phyloP scores from a whole-genome alignment of 768 basidiomycete species.

The Boletus sp. region DNA sequence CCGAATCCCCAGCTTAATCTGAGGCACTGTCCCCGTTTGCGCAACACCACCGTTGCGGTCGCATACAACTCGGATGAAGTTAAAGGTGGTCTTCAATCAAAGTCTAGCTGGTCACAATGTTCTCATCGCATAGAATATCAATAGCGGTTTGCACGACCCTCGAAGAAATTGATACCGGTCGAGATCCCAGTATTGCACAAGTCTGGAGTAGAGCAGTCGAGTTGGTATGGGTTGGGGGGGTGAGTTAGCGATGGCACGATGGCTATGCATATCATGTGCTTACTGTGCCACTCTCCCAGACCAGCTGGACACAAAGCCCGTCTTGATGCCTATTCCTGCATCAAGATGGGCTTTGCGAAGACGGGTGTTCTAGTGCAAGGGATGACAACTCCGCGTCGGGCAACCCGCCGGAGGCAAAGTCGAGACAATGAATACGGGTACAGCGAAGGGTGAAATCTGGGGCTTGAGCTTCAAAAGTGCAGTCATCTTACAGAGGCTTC shows the following conservation, averaged over 20 bases:
- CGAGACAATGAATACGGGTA: background rate
- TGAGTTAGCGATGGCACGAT: background rate
- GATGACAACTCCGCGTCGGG: background rate
- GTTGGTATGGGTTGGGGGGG: background rate
- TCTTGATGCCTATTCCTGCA: conserved; percentile 6
- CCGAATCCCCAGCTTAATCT: background rate
- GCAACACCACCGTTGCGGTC: background rate
- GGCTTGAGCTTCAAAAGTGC: background rate
- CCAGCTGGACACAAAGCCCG: conserved; percentile 7
- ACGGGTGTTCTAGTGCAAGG: background rate
- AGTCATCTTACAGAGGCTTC: background rate
- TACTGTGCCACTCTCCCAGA: background rate
- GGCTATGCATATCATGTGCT: background rate
- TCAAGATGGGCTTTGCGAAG: conserved; percentile 21
- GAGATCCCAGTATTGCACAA: background rate
- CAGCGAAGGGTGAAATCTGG: background rate
- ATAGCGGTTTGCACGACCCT: background rate
- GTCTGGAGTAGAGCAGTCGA: background rate
- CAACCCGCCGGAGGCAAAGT: background rate
- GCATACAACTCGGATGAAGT: background rate
- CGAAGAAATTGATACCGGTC: background rate
- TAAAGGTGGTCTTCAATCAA: background rate
- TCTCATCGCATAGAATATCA: background rate
- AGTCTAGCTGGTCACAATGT: background rate
- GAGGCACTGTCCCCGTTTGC: background rate